Evolutionary conservation across 169 alveolate genomes (phyloP).

Genomic region (Sarcocystis neurona): DNA sequence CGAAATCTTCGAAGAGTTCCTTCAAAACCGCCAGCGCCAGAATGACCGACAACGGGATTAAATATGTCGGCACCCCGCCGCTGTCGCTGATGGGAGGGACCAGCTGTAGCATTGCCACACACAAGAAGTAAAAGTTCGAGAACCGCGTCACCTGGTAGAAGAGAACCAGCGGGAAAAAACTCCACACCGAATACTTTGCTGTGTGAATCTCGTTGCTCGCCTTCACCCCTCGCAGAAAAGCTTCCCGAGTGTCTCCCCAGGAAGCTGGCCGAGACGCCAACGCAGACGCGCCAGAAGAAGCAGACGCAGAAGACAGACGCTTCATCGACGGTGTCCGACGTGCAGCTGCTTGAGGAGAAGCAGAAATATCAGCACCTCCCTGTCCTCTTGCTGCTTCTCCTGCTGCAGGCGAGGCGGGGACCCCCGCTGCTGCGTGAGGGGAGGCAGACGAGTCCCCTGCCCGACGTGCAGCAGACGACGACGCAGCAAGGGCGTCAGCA

Average conservation of each 20-base stretch:
- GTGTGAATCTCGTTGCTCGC: not conserved
- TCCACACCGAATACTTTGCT: not conserved
- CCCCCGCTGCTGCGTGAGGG: too few relatives aligned
- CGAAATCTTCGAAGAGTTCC: constrained; percentile 90
- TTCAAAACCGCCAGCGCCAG: constrained; percentile 86
- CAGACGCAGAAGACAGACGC: too few relatives aligned
- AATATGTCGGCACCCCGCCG: constrained; percentile 85
- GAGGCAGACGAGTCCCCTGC: too few relatives aligned
- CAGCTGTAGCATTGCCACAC: constrained; percentile 47
- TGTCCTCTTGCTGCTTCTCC: too few relatives aligned
- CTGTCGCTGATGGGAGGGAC: constrained; percentile 72
- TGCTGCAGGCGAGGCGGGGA: too few relatives aligned
- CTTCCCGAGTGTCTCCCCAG: not conserved
- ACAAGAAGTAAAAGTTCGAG: constrained; percentile 54
- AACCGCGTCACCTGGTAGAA: constrained; percentile 36
- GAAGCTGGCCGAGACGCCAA: not conserved
- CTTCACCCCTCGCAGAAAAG: not conserved
- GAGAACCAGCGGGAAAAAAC: constrained; percentile 10
- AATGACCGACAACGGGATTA: constrained; percentile 88
- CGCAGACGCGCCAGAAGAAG: too few relatives aligned
- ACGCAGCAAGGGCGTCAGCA: too few relatives aligned
- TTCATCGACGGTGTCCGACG: too few relatives aligned
- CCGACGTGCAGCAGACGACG: too few relatives aligned
- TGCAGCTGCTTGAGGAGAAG: too few relatives aligned
- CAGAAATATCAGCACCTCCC: too few relatives aligned